phyloP scores from a whole-genome alignment of 2,329 filamentous ascomycete species.

The Talaromyces sp. region DNA sequence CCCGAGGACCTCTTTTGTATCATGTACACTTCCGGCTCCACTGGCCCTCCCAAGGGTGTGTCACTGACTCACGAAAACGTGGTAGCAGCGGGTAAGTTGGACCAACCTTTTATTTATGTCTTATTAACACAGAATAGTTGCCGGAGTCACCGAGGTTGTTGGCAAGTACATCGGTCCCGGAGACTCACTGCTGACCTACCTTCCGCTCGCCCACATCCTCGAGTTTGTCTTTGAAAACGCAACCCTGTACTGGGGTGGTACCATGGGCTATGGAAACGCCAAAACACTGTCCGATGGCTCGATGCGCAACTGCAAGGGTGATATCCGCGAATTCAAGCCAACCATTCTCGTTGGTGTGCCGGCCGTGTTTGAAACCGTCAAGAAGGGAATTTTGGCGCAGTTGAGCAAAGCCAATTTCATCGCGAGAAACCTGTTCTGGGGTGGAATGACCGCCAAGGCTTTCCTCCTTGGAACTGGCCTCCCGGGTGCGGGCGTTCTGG shows the following conservation, averaged over 20 bases:
- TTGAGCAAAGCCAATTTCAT: conserved; percentile 68
- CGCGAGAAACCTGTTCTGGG: conserved; percentile 73
- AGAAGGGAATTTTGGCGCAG: conserved; percentile 83
- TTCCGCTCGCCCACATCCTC: conserved; percentile 91
- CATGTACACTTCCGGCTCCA: conserved; percentile 82
- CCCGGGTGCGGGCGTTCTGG: conserved; percentile 56
- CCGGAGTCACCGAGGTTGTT: conserved; percentile 74
- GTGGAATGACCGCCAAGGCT: conserved; percentile 55
- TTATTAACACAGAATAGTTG: conserved; percentile 46
- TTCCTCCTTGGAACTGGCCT: conserved; percentile 52
- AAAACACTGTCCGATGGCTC: conserved; percentile 81
- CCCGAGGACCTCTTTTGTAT: conserved; percentile 76
- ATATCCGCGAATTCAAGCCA: conserved; percentile 86
- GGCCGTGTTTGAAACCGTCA: conserved; percentile 94
- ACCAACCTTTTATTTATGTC: not conserved
- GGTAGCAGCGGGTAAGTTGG: conserved; percentile 63
- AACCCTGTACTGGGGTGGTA: conserved; percentile 81
- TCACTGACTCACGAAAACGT: conserved; percentile 76
- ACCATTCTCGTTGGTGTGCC: conserved; percentile 92
- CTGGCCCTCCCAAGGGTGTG: conserved; percentile 83
- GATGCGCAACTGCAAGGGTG: conserved; percentile 83
- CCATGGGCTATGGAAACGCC: conserved; percentile 87
- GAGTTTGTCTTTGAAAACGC: conserved; percentile 95
- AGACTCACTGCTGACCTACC: conserved; percentile 80
- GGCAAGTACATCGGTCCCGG: conserved; percentile 70